phyloP scores from a whole-genome alignment of 768 basidiomycete genomes.

The Suillus luteus region DNA sequence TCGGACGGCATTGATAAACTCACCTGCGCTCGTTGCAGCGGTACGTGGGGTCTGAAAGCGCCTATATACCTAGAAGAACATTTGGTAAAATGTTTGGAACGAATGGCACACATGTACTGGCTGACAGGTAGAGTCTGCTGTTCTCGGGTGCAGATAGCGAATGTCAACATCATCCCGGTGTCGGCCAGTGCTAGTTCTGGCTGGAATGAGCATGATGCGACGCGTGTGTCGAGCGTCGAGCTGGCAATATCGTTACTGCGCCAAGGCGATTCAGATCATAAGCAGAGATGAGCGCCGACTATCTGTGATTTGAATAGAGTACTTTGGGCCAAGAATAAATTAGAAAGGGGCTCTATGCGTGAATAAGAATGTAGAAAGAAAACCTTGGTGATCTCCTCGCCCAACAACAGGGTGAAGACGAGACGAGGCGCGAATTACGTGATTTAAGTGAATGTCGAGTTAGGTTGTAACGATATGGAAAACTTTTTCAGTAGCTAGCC shows the following conservation, averaged over 20 bases:
- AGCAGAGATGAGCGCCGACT: not conserved
- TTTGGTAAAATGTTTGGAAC: conserved; percentile 6
- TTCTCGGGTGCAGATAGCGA: conserved; percentile 63
- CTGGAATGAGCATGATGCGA: not conserved
- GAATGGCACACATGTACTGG: conserved; percentile 31
- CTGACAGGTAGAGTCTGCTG: conserved; percentile 25
- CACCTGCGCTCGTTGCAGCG: conserved; percentile 46
- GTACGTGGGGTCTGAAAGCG: conserved; percentile 77
- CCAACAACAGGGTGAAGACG: not conserved
- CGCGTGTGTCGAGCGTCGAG: not conserved
- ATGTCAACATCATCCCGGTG: conserved; percentile 51
- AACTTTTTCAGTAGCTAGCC: conserved; percentile 1
- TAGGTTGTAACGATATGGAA: not conserved
- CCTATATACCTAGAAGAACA: conserved; percentile 58
- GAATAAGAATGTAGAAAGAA: not conserved
- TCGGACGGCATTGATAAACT: conserved; percentile 64
- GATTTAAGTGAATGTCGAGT: conserved; percentile 25
- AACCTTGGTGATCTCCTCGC: not conserved
- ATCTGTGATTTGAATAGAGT: not conserved
- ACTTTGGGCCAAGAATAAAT: not conserved
- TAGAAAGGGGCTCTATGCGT: not conserved
- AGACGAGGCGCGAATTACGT: not conserved
- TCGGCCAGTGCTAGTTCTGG: not conserved
- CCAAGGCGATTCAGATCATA: too few species aligned
- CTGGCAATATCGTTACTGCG: not conserved